phyloP scores from a whole-genome alignment of 2,329 filamentous ascomycete species.

The Colletotrichum truncatum region DNA sequence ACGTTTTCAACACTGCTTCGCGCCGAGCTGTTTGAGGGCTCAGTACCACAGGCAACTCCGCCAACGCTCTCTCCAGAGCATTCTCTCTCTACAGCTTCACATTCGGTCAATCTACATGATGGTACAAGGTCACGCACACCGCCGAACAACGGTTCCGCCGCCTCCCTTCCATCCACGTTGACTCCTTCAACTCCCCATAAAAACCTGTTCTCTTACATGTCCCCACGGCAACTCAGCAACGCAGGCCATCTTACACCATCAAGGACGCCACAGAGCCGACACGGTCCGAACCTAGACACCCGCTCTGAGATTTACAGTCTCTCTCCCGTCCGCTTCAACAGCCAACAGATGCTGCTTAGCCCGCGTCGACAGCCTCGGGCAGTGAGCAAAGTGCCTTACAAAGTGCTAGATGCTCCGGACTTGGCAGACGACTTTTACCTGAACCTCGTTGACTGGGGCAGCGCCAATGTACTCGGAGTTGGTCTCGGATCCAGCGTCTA shows the following conservation, averaged over 20 bases:
- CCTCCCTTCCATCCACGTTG: constrained; percentile 75
- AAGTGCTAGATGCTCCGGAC: constrained; percentile 95
- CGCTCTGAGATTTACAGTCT: constrained; percentile 94
- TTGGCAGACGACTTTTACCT: constrained; percentile 97
- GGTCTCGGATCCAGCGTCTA: constrained; percentile 94
- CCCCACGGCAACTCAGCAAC: constrained; percentile 74
- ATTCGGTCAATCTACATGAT: constrained; percentile 64
- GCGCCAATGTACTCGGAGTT: constrained; percentile 91
- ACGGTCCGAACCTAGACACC: constrained; percentile 89
- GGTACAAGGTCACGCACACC: constrained; percentile 83
- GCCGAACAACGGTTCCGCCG: constrained; percentile 69
- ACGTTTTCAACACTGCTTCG: constrained; percentile 90
- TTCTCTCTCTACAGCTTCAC: constrained; percentile 55
- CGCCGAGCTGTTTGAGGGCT: constrained; percentile 90
- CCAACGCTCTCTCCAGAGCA: constrained; percentile 70
- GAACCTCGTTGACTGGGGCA: constrained; percentile 97
- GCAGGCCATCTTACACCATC: constrained; percentile 89
- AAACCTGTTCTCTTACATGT: constrained; percentile 94
- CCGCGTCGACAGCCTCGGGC: constrained; percentile 88
- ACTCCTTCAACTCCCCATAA: constrained; percentile 97
- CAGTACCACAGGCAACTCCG: constrained; percentile 82
- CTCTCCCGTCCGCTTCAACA: constrained; percentile 91
- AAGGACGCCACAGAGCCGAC: constrained; percentile 86
- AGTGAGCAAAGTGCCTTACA: constrained; percentile 96
- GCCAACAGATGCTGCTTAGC: constrained; percentile 91